A percentile compares a stretch with the other conserved stretches of the same genome.
Evolutionary conservation across 1,284 basidiomycete genomes (phyloP).

Genomic region (Bjerkandera adusta): DNA sequence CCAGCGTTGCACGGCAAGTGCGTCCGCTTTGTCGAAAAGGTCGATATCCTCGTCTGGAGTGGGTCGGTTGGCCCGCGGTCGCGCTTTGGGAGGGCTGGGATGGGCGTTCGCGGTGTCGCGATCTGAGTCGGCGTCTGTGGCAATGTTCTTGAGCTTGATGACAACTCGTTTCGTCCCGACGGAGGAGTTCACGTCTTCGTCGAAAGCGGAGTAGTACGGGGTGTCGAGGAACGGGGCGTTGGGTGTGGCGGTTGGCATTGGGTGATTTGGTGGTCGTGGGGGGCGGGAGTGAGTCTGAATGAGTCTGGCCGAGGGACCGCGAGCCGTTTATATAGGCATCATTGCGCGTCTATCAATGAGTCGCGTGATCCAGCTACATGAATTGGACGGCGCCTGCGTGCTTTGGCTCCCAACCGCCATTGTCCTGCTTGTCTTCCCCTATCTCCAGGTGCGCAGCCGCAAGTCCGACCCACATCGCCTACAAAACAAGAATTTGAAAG

Average conservation of each 20-base stretch:
- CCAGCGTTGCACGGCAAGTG: neutral
- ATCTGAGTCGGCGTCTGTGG: neutral
- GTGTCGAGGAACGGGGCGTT: no score
- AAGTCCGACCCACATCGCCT: no score
- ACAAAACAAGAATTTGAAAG: neutral
- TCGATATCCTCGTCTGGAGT: no score
- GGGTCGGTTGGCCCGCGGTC: neutral
- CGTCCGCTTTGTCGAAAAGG: neutral
- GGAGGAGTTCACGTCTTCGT: no score
- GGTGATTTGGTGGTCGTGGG: neutral
- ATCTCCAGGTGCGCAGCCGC: neutral
- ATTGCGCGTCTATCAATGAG: neutral
- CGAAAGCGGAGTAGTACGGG: neutral
- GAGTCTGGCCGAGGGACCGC: neutral
- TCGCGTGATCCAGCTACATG: neutral
- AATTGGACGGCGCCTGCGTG: neutral
- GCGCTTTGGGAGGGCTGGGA: neutral
- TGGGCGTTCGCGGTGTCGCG: neutral
- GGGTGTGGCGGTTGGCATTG: no score
- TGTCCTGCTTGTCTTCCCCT: neutral
- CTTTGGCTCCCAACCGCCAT: neutral
- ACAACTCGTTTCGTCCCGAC: neutral
- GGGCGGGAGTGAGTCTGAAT: neutral
- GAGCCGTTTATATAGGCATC: neutral
- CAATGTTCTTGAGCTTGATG: neutral